A percentile compares a stretch with the other conserved stretches of the same genome.
Conservation (phyloP, 345 rosid genomes). For the Physaria fendleri region DNA sequence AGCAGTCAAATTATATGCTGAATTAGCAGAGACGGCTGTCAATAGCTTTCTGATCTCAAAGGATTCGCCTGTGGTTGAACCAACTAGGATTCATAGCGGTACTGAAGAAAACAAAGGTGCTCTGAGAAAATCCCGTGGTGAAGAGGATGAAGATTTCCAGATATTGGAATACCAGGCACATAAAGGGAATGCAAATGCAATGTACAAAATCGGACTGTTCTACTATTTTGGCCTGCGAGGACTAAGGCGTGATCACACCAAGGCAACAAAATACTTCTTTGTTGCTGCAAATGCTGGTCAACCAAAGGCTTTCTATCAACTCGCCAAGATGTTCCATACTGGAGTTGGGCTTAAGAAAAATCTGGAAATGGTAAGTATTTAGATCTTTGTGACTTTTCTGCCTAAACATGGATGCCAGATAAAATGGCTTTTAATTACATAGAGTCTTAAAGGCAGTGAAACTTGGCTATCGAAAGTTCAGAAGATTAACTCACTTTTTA, state of each 20-base stretch:
- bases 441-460: neutral
- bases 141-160: slow-evolving; percentile 97
- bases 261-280: slow-evolving; percentile 64
- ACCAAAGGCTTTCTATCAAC: slow-evolving; percentile 96
- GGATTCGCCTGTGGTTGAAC: slow-evolving; percentile 83
- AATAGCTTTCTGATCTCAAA: slow-evolving; percentile 88
- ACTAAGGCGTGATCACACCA: too few relatives aligned
- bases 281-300: slow-evolving; percentile 91
- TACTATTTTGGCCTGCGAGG: slow-evolving; percentile 81
- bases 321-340: slow-evolving; percentile 96
- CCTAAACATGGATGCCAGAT: neutral
- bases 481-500: neutral
- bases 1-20: slow-evolving; percentile 77
- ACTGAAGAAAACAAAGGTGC: slow-evolving; percentile 97
- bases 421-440: neutral
- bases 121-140: slow-evolving; percentile 84
- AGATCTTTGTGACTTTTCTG: neutral
- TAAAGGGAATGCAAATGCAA: slow-evolving; percentile 94
- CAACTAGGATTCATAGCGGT: slow-evolving; percentile 84
- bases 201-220: too few relatives aligned
- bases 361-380: slow-evolving; percentile 56
- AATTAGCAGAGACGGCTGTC: slow-evolving; percentile 84
- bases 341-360: slow-evolving; percentile 91
- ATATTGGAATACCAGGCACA: slow-evolving; percentile 94
- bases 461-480: neutral